A percentile compares a stretch with the other conserved stretches of the same genome.
Conservation (phyloP, 371 early-diverging fungal species). For the Nosema bombycis region DNA sequence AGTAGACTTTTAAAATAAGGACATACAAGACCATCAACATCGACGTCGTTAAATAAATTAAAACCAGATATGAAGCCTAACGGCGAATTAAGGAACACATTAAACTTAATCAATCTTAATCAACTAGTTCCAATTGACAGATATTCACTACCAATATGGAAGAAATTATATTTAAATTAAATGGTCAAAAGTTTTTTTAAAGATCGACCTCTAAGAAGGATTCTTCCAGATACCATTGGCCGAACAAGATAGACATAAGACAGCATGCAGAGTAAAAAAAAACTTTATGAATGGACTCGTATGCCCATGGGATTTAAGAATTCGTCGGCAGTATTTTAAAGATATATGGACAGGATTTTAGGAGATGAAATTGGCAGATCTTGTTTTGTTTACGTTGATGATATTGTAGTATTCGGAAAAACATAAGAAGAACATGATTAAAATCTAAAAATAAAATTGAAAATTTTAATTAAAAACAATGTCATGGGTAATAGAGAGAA, state of each 20-base stretch:
- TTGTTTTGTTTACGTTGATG: constrained; percentile 22
- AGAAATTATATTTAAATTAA: constrained; percentile 21
- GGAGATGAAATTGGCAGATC: constrained; percentile 1
- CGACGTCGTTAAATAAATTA: background rate
- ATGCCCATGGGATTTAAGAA: constrained; percentile 56
- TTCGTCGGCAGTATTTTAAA: constrained; percentile 48
- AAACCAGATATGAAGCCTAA: background rate
- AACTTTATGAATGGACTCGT: constrained; percentile 30
- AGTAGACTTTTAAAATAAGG: background rate
- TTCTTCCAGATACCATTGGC: constrained; percentile 33
- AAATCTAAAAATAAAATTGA: constrained; percentile 9
- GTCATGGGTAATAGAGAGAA: constrained; percentile 32
- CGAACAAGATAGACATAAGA: constrained; percentile 38
- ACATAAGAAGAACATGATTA: constrained; percentile 42
- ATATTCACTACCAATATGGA: constrained; percentile 36
- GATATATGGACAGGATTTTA: constrained; percentile 46
- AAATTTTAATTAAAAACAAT: constrained; percentile 9
- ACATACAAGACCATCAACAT: background rate
- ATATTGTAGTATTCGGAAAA: constrained; percentile 36
- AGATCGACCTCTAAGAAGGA: constrained; percentile 48
- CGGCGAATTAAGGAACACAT: background rate
- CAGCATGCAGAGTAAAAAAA: constrained; percentile 31
- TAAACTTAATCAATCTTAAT: constrained; percentile 30
- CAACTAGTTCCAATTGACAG: constrained; percentile 15
- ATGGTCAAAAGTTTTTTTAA: constrained; percentile 34